Base-by-base conservation (phyloP, 495 filamentous ascomycete species). In the Talaromyces trachyspermus region DNA sequence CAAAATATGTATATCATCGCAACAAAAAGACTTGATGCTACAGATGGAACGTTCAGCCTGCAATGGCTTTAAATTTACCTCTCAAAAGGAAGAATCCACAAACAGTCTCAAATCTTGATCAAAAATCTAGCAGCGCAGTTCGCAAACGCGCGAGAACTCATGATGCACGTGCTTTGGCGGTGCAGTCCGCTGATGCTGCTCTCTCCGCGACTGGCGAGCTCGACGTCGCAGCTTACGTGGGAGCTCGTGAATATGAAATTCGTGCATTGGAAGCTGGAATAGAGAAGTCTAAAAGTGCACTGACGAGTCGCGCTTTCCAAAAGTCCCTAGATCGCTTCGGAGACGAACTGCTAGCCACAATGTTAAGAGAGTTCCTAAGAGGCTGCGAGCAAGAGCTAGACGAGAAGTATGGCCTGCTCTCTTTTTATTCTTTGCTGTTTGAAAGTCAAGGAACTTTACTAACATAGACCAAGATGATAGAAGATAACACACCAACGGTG, bases 261-360 rank as follows among this genome's bases (percentile, higher is more conserved):
- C 78, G 75, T 32, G 83, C 90, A 1, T 68, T 98, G 36, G 84
- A 92, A 58, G 68, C 78, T 36, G 85, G 86, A 26, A 90, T 97
- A 75, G 65, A 74, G 47, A 76, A 75, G 39, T 83, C 85, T 23
- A 91, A 83, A 56, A 74, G 74, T 35, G 72, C 72, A 7, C 69
- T 83, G 49, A 80, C 78, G 3, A 81, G 74, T 33, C 74, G 92
- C 45, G 89, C 89, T 9, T 96, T 96, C 57, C 92, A 98, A 73
- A 83, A 48, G 85, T 98, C 11, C 92, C 92, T 0, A 78, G 87
- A 49, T 79, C 83, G 38, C 66, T 98, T 77, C 71, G 92, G 39
- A 72, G 92, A 46, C 75, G 92, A 52, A 95, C 92, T 0, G 92
- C 89, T 17, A 94, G 88, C 61, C 92, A 98, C 63, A 95, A 97